Base-by-base conservation (phyloP, 129 eudicot genomes). In the Chrysanthemum lavandulifolium region DNA sequence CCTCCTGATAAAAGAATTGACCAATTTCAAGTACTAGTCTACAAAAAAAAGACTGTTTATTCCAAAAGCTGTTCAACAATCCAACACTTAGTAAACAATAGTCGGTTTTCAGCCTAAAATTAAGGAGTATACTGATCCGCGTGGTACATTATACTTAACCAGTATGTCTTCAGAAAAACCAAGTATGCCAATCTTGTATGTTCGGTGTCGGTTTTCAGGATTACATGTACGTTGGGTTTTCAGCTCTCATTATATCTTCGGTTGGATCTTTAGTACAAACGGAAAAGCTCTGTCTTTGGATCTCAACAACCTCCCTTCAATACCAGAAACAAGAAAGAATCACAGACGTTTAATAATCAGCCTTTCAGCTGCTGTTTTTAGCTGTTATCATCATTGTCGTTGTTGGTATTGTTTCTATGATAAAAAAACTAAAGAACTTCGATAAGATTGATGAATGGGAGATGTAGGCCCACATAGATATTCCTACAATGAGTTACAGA, bases 401-500 rank as follows among this genome's bases (percentile, higher is more conserved):
- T 61, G 43, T 40, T 36, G 51, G 80, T 23, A 69, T 79, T 57
- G 45, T 82, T 12, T 83, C 76, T 69, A 51, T 83, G 13, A 49
- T 80, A 16, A 79, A 76, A 78, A 80, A 70, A 76, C 64, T 83
- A 47, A 90, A 79, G 76, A 82, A 80, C 16, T 82, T 81, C 84
- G 92, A 91, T 65, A 86, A 81, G 43, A 76, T 86, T 69, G 96
- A 88, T 40, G 76, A 86, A 15, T 89, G 97, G 97, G 97, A 92
- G 82, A 81, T 74, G 72, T 86, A 23, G 97, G 91, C 63, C 94
- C 96, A 10, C 97, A 88, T 73, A 77, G 96, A 69, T 92, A 67
- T 75, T 69, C 89, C 57, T 92, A 92, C 77, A 65, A 81, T 13
- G 97, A 86, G 83, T 83, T 92, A 13, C 82, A 83, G 82, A 57